Conservation (phyloP, 495 filamentous ascomycete genomes). For the Coniosporium apollinis region DNA sequence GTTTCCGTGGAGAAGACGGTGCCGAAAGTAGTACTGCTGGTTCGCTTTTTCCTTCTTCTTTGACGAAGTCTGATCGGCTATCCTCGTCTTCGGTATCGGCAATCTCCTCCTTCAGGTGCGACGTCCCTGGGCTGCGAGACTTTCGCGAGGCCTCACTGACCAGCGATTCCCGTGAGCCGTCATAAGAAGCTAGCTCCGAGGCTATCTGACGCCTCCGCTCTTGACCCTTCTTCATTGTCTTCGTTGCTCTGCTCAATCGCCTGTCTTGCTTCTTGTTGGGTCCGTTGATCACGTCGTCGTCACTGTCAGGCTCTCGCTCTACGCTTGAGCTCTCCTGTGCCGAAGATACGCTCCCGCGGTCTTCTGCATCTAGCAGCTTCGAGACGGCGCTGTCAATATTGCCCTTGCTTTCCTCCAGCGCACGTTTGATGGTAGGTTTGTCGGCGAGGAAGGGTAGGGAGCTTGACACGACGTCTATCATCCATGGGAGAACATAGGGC, state of each 20-base stretch:
- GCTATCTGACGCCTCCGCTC: neutral
- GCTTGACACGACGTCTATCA: constrained; percentile 40
- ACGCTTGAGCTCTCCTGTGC: constrained; percentile 26
- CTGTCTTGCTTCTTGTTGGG: constrained; percentile 35
- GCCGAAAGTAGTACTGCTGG: neutral
- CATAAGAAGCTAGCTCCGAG: neutral
- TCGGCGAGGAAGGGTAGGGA: constrained; percentile 40
- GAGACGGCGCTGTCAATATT: constrained; percentile 43
- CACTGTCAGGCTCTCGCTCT: constrained; percentile 31
- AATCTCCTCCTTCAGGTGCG: neutral
- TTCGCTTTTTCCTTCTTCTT: neutral
- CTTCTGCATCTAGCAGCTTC: constrained; percentile 36
- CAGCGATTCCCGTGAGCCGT: neutral
- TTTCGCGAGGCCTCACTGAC: neutral
- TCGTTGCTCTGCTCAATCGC: constrained; percentile 20
- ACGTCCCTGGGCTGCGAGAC: neutral
- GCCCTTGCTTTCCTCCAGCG: constrained; percentile 42
- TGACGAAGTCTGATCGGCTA: neutral
- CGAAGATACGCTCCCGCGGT: constrained; percentile 23
- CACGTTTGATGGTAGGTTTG: constrained; percentile 36
- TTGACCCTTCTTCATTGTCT: neutral
- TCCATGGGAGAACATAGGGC: constrained; percentile 36
- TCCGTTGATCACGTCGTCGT: constrained; percentile 23
- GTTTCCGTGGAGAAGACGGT: constrained; percentile 6
- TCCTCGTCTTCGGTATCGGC: constrained; percentile 1